Conservation (phyloP, 345 rosid species). For the Camelina neglecta region DNA sequence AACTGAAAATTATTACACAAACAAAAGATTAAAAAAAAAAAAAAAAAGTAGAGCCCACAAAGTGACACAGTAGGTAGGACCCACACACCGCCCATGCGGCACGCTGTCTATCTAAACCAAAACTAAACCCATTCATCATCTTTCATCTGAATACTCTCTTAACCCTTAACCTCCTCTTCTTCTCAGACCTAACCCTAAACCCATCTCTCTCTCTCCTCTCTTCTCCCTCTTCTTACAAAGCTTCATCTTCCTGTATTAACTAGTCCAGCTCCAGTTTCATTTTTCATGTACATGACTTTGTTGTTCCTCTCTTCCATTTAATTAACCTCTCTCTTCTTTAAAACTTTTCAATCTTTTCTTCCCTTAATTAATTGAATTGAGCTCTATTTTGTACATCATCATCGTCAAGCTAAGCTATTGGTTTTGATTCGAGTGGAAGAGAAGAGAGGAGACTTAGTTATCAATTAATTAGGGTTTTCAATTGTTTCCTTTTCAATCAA, state of each 20-base stretch:
- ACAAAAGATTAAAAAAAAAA: background rate
- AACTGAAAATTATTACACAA: constrained; percentile 35
- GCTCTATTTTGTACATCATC: constrained; percentile 9
- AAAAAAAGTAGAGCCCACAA: constrained; percentile 48
- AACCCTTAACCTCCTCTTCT: constrained; percentile 61
- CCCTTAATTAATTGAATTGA: constrained; percentile 10
- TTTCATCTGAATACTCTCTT: constrained; percentile 52
- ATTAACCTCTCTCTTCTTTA: background rate
- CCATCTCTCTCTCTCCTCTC: constrained; percentile 22
- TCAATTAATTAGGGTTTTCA: constrained; percentile 37
- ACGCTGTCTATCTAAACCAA: constrained; percentile 66
- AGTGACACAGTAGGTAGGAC: constrained; percentile 46
- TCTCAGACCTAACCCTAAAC: constrained; percentile 50
- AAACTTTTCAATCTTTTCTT: background rate
- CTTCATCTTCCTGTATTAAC: constrained; percentile 45
- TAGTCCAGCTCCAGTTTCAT: constrained; percentile 40
- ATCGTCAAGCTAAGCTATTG: constrained; percentile 21
- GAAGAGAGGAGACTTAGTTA: constrained; percentile 24
- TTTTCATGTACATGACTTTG: constrained; percentile 37
- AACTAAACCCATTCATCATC: constrained; percentile 50
- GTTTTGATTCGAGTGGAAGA: constrained; percentile 11
- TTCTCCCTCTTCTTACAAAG: constrained; percentile 23
- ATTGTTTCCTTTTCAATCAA: constrained; percentile 18
- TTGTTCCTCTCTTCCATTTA: constrained; percentile 4
- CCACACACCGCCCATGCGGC: constrained; percentile 85